Evolutionary conservation across 306 rosid genomes (phyloP).

Genomic region (Cucurbita ficifolia): DNA sequence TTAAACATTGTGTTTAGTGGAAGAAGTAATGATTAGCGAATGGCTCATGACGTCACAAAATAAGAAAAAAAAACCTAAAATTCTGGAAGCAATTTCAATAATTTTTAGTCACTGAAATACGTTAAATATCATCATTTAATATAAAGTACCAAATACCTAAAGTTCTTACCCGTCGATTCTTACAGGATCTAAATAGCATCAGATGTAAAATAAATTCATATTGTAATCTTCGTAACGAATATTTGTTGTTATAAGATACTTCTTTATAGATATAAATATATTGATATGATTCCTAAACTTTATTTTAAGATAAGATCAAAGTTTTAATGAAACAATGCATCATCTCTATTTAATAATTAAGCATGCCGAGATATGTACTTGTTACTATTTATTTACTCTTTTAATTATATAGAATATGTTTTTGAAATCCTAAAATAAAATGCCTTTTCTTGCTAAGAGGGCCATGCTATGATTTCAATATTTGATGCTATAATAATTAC

Average conservation of each 20-base stretch:
- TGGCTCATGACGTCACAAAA: slow-evolving; percentile 36
- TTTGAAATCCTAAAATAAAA: neutral
- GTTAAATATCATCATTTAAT: neutral
- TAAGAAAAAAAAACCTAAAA: neutral
- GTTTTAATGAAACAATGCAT: neutral
- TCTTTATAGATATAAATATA: neutral
- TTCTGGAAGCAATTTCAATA: too few species aligned
- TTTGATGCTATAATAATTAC: neutral
- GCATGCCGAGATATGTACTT: neutral
- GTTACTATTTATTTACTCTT: neutral
- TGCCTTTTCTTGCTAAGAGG: neutral
- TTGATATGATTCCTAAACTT: neutral
- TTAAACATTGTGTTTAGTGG: slow-evolving; percentile 31
- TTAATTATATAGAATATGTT: neutral
- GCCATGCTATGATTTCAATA: neutral
- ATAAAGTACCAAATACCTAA: too few species aligned
- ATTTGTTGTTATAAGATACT: neutral
- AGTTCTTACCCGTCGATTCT: neutral
- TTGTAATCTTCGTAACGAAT: neutral
- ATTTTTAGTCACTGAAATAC: neutral
- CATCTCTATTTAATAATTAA: neutral
- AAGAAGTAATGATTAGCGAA: slow-evolving; percentile 48
- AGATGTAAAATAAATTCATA: neutral
- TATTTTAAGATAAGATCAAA: neutral
- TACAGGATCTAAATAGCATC: neutral